Percentiles rank a stretch among this genome's conserved stretches.
phyloP scores from a whole-genome alignment of 768 basidiomycete genomes.

The Lactarius deliciosus region DNA sequence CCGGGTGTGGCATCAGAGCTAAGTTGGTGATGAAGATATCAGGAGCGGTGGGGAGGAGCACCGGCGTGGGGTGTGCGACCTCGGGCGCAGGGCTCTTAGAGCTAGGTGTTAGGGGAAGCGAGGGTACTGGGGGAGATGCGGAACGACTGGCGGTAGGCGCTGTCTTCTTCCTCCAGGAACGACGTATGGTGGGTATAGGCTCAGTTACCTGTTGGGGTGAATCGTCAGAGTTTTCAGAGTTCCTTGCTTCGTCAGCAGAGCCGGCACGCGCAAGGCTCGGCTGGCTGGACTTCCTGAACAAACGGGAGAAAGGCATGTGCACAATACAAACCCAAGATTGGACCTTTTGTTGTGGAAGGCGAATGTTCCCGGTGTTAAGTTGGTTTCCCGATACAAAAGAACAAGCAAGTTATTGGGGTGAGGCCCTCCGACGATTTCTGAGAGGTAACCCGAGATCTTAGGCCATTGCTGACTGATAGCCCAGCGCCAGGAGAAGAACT shows the following conservation, averaged over 20 bases:
- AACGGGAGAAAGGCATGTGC: slow-evolving; percentile 12
- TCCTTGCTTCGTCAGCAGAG: background rate
- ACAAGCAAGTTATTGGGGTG: background rate
- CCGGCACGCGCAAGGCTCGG: background rate
- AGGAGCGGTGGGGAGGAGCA: background rate
- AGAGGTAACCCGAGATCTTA: no score
- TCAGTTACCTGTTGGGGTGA: background rate
- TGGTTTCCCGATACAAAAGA: slow-evolving; percentile 2
- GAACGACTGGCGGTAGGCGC: background rate
- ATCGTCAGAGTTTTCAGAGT: background rate
- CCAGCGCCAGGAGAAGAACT: no score
- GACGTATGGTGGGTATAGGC: background rate
- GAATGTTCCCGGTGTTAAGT: background rate
- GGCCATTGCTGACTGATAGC: no score
- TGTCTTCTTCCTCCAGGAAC: slow-evolving; percentile 8
- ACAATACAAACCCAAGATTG: background rate
- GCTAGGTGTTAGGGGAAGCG: background rate
- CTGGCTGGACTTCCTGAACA: slow-evolving; percentile 12
- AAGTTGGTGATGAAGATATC: background rate
- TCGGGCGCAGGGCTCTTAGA: background rate
- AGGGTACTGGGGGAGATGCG: background rate
- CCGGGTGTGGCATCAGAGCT: background rate
- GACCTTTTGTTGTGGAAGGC: background rate
- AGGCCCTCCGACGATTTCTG: no score
- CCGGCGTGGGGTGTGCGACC: background rate